Percentiles rank a stretch among this genome's conserved stretches.
Evolutionary conservation across 2,329 filamentous ascomycete genomes (phyloP).

Genomic region (Fusarium sp.): DNA sequence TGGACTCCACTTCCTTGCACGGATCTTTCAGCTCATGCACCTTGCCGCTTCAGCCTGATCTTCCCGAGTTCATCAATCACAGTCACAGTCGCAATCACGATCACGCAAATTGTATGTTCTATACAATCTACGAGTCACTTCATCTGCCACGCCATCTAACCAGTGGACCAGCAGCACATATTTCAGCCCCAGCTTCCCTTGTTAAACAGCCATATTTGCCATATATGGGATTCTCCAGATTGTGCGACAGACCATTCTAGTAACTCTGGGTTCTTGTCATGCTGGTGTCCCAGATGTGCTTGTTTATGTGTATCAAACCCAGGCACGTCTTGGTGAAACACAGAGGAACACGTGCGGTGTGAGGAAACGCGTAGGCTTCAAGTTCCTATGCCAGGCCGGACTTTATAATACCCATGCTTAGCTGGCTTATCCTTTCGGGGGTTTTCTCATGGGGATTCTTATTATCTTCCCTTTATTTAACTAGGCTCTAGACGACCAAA

Average conservation of each 20-base stretch:
- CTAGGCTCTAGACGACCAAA: conserved; percentile 16
- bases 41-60: conserved; percentile 8
- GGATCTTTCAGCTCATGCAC: conserved; percentile 26
- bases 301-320: conserved; percentile 10
- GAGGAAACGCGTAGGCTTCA: not conserved
- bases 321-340: conserved; percentile 9
- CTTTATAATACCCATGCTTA: conserved; percentile 10
- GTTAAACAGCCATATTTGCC: not conserved
- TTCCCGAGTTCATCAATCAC: not conserved
- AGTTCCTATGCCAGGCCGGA: conserved; percentile 13
- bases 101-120: not conserved
- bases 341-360: conserved; percentile 2
- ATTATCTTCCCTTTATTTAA: conserved; percentile 14
- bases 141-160: not conserved
- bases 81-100: not conserved
- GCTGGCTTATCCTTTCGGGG: conserved; percentile 19
- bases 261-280: conserved; percentile 7
- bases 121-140: not conserved
- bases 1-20: not conserved
- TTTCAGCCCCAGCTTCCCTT: not conserved
- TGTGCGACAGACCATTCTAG: not conserved
- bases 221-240: not conserved
- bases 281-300: conserved; percentile 4
- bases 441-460: conserved; percentile 28
- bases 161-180: not conserved